Evolutionary conservation across 192 early-diverging fungal species (phyloP), one percentile per base, ranked within the genome.

Genomic region (Haplosporangium gracile): DNA sequence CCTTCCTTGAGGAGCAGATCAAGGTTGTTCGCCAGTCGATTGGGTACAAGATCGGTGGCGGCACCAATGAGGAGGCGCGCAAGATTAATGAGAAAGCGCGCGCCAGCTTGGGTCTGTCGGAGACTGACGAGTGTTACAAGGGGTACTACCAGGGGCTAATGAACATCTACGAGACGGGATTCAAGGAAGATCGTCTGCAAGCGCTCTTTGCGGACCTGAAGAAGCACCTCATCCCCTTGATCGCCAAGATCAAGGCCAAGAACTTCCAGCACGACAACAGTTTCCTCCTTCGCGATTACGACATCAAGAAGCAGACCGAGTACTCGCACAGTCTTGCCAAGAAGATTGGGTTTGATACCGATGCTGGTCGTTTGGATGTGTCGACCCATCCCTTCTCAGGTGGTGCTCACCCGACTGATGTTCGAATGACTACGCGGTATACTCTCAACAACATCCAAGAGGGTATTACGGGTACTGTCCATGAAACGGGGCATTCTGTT

Each of bases 391-490:
- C 88, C 42, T 89, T 89, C 78, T 84, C 86, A 34, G 69, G 72
- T 13, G 87, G 88, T 55, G 57, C 68, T 51, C 73, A 88, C 45
- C 69, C 79, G 29, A 72, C 74, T 15, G 88, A 89, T 69, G 75
- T 89, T 45, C 88, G 88, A 22, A 89, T 89, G 80, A 89, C 88
- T 20, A 89, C 88, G 24, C 86, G 82, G 10, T 89, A 89, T 65
- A 79, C 79, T 18, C 26, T 76, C 24, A 68, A 75, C 26, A 47
- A 76, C 40, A 49, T 89, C 34, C 51, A 70, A 57, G 82, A 88
- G 38, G 85, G 81, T 57, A 70, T 89, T 18, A 71, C 81, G 16
- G 87, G 78, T 16, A 88, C 88, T 13, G 71, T 88, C 42, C 88
- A 89, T 72, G 88, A 89, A 53, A 87, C 85, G 39, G 88, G 88